phyloP scores from a whole-genome alignment of 441 rosid genomes.

The Biscutella laevigata region DNA sequence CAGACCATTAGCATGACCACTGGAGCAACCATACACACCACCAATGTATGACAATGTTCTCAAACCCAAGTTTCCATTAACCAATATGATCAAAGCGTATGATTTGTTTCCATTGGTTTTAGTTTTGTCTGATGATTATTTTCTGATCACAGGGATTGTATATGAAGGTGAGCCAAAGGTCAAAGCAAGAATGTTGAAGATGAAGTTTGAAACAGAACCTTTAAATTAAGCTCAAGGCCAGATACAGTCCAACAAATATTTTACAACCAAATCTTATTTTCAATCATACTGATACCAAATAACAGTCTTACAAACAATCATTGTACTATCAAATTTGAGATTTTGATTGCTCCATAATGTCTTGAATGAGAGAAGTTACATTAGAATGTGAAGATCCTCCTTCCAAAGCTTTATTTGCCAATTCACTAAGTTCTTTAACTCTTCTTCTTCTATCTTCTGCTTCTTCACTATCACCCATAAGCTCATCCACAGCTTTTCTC shows the following conservation, averaged over 20 bases:
- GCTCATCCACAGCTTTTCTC: conserved; percentile 20
- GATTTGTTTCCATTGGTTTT: conserved; percentile 2
- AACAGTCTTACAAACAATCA: neutral
- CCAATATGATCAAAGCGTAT: neutral
- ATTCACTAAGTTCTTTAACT: conserved; percentile 23
- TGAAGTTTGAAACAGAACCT: no score
- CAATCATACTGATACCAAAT: neutral
- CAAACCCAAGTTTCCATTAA: neutral
- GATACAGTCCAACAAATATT: no score
- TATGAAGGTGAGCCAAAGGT: conserved; percentile 55
- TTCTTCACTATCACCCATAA: conserved; percentile 23
- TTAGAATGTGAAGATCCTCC: conserved; percentile 45
- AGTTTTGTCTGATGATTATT: neutral
- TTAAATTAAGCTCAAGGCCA: no score
- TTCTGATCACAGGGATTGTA: conserved; percentile 59
- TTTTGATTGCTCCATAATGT: conserved; percentile 14
- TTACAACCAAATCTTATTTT: neutral
- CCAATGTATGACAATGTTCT: conserved; percentile 39
- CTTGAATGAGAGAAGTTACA: conserved; percentile 27
- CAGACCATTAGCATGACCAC: conserved; percentile 89
- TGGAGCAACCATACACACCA: conserved; percentile 91
- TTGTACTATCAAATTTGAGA: neutral
- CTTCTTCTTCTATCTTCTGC: conserved; percentile 23
- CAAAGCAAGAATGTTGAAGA: neutral
- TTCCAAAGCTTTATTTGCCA: conserved; percentile 36